These are phyloP conservation scores for Mycena epipterygia DNA, from an alignment of 768 basidiomycete species.

Conservation along the genomic window DNA sequence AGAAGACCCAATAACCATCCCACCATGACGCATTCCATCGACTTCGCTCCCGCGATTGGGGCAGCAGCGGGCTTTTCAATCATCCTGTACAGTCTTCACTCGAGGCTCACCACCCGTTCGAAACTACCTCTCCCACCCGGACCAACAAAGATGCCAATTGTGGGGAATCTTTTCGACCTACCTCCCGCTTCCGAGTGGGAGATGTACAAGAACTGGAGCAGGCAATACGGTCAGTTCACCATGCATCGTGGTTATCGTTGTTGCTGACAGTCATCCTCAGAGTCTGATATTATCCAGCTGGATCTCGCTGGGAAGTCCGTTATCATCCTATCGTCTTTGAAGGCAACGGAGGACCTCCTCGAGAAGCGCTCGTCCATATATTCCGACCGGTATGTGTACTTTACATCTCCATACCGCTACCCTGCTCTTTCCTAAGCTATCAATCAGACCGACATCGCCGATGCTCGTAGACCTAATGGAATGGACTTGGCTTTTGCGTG, in stretches of 20 bases:
- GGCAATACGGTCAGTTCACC: constrained; percentile 43
- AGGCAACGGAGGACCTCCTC: constrained; percentile 48
- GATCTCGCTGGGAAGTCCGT: constrained; percentile 50
- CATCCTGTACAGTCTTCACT: background rate
- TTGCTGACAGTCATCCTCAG: background rate
- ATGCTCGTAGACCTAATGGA: background rate
- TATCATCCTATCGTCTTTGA: constrained; percentile 43
- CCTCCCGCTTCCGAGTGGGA: constrained; percentile 56
- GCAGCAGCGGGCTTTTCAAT: background rate
- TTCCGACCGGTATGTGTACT: background rate
- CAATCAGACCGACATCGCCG: background rate
- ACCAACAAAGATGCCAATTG: constrained; percentile 56
- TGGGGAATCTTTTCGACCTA: constrained; percentile 60
- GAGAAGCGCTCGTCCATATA: constrained; percentile 46
- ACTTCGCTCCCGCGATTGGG: background rate
- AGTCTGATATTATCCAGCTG: constrained; percentile 44
- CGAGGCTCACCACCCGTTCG: background rate
- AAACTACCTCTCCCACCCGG: constrained; percentile 49
- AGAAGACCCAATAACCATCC: too few species aligned
- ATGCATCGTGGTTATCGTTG: background rate
- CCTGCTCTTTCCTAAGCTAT: background rate
- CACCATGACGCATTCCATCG: too few species aligned
- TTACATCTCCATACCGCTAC: background rate
- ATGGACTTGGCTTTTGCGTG: background rate
- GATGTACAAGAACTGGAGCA: constrained; percentile 52